Base-by-base conservation (phyloP, 2,329 filamentous ascomycete species). In the Colletotrichum musae region DNA sequence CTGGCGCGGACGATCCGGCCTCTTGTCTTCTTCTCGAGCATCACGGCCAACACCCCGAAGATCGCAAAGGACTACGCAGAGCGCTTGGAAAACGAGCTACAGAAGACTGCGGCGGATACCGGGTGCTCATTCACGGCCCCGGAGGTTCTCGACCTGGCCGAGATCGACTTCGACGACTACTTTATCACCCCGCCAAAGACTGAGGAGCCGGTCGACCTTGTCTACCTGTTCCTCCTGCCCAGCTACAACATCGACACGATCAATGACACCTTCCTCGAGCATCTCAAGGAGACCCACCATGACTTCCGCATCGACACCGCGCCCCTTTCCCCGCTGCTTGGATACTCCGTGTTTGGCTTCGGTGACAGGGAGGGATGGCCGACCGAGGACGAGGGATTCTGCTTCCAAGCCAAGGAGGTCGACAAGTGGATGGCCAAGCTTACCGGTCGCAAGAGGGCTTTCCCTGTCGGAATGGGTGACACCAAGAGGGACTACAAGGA, bases 381-480 rank as follows among this genome's bases (percentile, higher is more conserved):
- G 1, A 94, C 92, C 0, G 94, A 97, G 80, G 89, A 92, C 68
- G 93, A 96, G 74, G 95, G 95, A 0, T 99, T 95, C 81, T 98
- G 95, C 78, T 94, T 94, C 71, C 95, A 98, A 78, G 95, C 95
- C 1, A 93, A 92, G 76, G 92, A 97, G 73, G 86, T 97, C 3
- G 95, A 99, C 78, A 94, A 91, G 78, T 98, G 96, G 95, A 93
- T 99, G 93, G 94, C 95, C n/a, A 97, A 94, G 77, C 82, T 99
- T 75, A 97, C 95, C 0, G 92, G 89, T 2, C 89, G 92, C 71
- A 97, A 95, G 82, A 87, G 95, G 77, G 95, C 94, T 1, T 98
- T 92, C 75, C 95, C 95, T 0, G 84, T 98, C 6, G 96, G 96
- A 5, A 91, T 95, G 86, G 94, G 93, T 2, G 94, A 98, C 80